Percentiles rank a stretch among this genome's conserved stretches.
Conservation (phyloP, 2,329 filamentous ascomycete species). For the Penicillium sclerotigenum region DNA sequence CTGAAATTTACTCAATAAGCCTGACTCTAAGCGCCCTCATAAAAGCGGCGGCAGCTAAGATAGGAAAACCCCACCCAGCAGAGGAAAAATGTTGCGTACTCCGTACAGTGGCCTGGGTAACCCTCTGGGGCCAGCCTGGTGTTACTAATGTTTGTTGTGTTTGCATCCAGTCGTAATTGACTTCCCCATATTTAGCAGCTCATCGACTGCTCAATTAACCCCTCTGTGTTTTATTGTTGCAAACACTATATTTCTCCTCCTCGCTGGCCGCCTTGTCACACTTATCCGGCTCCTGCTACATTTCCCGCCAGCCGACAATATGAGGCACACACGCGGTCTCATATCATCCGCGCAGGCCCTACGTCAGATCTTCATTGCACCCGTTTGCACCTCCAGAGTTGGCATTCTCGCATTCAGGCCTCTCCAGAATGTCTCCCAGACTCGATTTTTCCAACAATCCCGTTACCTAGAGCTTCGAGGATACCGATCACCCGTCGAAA, state of each 20-base stretch:
- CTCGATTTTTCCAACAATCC: conserved; percentile 18
- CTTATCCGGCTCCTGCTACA: not conserved
- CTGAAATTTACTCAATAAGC: no score
- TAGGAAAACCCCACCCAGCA: no score
- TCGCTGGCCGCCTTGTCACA: not conserved
- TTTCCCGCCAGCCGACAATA: conserved; percentile 10
- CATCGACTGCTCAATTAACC: not conserved
- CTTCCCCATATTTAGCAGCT: conserved; percentile 3
- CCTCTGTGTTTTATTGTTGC: not conserved
- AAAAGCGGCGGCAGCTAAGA: no score
- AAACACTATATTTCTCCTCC: not conserved
- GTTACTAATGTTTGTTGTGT: not conserved
- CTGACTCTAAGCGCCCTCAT: no score
- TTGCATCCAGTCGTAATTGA: not conserved
- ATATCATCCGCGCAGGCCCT: conserved; percentile 33
- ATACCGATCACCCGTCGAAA: conserved; percentile 11
- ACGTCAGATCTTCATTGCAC: conserved; percentile 29
- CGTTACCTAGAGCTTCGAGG: conserved; percentile 4
- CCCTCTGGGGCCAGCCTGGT: not conserved
- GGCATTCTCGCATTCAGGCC: conserved; percentile 12
- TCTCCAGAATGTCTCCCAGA: conserved; percentile 11
- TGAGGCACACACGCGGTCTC: conserved; percentile 36
- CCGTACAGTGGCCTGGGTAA: no score
- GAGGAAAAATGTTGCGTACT: no score
- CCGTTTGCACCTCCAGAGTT: conserved; percentile 16